Conservation (phyloP, 768 basidiomycete species). For the Agaricus sinodeliciosus region DNA sequence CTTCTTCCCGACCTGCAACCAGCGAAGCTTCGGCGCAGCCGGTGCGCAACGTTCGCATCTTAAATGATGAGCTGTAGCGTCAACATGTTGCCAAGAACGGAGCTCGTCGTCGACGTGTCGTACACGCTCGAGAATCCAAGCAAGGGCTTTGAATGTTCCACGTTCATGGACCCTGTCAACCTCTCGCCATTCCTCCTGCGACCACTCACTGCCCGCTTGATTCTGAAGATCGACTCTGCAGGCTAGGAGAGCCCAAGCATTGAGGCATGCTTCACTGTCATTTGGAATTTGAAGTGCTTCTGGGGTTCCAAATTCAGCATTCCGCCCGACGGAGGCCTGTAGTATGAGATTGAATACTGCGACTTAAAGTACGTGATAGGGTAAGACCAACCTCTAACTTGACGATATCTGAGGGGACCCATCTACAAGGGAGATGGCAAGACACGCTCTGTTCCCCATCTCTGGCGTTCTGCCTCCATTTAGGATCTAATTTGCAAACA, state of each 20-base stretch:
- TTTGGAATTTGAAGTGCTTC: slow-evolving; percentile 40
- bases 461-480: slow-evolving; percentile 69
- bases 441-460: slow-evolving; percentile 42
- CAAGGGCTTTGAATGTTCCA: slow-evolving; percentile 67
- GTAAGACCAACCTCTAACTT: slow-evolving; percentile 43
- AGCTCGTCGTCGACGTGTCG: slow-evolving; percentile 65
- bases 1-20: slow-evolving; percentile 59
- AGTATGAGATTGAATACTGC: slow-evolving; percentile 7
- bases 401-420: slow-evolving; percentile 47
- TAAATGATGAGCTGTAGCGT: slow-evolving; percentile 34
- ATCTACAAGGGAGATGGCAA: slow-evolving; percentile 58
- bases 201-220: slow-evolving; percentile 77
- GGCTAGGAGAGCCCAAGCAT: slow-evolving; percentile 72
- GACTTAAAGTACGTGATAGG: neutral
- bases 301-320: slow-evolving; percentile 66
- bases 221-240: slow-evolving; percentile 67
- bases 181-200: slow-evolving; percentile 63
- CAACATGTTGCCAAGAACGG: slow-evolving; percentile 58
- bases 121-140: slow-evolving; percentile 85
- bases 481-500: slow-evolving; percentile 62
- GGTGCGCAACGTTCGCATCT: slow-evolving; percentile 84
- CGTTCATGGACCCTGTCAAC: slow-evolving; percentile 87
- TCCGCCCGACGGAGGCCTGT: slow-evolving; percentile 46
- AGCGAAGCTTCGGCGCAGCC: slow-evolving; percentile 63
- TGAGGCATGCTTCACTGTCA: slow-evolving; percentile 57